Evolutionary conservation across 1,139 yeast species (phyloP).

Genomic region (Pneumocystis carinii): DNA sequence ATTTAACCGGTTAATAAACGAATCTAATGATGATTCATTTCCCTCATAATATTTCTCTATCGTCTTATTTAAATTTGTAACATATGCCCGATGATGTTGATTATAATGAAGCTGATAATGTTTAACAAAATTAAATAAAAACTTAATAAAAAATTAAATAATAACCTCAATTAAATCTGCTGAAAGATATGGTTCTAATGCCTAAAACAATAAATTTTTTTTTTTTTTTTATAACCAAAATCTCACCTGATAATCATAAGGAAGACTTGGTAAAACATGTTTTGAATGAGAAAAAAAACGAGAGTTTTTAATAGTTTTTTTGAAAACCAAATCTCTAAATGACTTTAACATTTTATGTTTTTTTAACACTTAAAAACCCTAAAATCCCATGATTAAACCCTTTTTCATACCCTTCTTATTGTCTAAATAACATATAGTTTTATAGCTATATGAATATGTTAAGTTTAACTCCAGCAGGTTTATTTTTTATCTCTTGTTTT

Average conservation of each 20-base stretch:
- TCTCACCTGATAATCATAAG: not conserved
- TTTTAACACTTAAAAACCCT: too few relatives aligned
- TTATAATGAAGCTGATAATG: constrained; percentile 58
- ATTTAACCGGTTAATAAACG: constrained; percentile 43
- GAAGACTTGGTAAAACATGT: not conserved
- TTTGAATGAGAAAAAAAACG: not conserved
- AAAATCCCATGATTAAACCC: too few relatives aligned
- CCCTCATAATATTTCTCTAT: constrained; percentile 54
- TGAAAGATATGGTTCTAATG: not conserved
- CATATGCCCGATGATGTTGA: constrained; percentile 92
- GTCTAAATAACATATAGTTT: too few relatives aligned
- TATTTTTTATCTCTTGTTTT: not conserved
- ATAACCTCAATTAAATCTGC: not conserved
- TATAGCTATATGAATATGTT: not conserved
- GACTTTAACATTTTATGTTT: too few relatives aligned
- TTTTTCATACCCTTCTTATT: too few relatives aligned
- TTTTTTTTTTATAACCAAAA: too few relatives aligned
- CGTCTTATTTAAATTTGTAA: constrained; percentile 73
- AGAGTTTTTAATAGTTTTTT: not conserved
- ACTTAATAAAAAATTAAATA: not conserved
- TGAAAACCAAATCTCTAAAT: not conserved
- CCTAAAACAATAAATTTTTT: not conserved
- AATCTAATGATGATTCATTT: constrained; percentile 52
- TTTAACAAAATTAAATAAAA: not conserved
- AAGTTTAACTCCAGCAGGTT: not conserved